Percentiles rank a stretch among this genome's conserved stretches.
Conservation (phyloP, 768 basidiomycete species). For the Kockovaella imperatae region DNA sequence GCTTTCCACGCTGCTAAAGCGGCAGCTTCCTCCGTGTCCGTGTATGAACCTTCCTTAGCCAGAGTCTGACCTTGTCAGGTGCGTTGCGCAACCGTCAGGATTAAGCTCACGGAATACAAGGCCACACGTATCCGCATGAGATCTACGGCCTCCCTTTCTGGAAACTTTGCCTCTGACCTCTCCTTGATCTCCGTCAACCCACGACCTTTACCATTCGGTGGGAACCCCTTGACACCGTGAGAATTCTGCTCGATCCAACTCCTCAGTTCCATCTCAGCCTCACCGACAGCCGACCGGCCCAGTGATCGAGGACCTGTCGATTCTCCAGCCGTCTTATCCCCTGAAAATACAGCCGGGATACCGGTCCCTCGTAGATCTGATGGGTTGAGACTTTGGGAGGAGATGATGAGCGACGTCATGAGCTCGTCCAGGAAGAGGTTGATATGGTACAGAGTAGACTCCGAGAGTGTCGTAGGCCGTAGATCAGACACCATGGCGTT, state of each 20-base stretch:
- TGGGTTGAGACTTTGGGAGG: conserved; percentile 35
- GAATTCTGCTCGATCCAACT: conserved; percentile 68
- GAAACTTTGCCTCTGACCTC: conserved; percentile 22
- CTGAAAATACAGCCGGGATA: conserved; percentile 34
- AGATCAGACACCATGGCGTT: conserved; percentile 89
- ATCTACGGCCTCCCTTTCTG: conserved; percentile 50
- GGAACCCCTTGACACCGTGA: conserved; percentile 13
- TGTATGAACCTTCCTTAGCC: too few relatives aligned
- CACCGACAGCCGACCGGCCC: conserved; percentile 83
- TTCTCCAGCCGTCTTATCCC: conserved; percentile 14
- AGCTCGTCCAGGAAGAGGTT: conserved; percentile 42
- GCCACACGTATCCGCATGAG: conserved; percentile 55
- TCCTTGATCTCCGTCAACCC: conserved; percentile 14
- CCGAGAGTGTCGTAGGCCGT: conserved; percentile 76
- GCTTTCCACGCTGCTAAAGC: conserved; percentile 58
- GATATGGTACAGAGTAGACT: conserved; percentile 58
- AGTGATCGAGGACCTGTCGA: conserved; percentile 48
- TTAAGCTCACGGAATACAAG: conserved; percentile 40
- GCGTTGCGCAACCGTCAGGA: too few relatives aligned
- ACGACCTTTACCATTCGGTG: conserved; percentile 20
- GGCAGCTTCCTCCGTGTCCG: conserved; percentile 67
- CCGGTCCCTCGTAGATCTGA: conserved; percentile 29
- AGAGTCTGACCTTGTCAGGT: too few relatives aligned
- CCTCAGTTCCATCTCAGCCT: conserved; percentile 85
- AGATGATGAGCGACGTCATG: conserved; percentile 19